Evolutionary conservation across 2,329 filamentous ascomycete genomes (phyloP), one percentile per base, ranked within the genome.

Genomic region (Sporothrix globosa): DNA sequence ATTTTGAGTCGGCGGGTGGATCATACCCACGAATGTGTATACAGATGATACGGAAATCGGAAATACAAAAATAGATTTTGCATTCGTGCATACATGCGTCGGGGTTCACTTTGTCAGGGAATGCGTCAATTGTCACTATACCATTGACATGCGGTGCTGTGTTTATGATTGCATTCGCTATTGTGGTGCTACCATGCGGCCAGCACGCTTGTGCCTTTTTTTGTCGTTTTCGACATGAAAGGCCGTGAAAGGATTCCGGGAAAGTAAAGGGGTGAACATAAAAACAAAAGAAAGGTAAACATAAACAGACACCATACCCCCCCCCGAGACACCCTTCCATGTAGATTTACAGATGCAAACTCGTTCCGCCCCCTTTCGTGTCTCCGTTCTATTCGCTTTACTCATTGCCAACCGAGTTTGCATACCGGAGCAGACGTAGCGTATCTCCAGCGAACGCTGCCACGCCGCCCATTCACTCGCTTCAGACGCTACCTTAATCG

Each of bases 321-420:
- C 48, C n/a, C 30, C 65, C 17, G 14, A 19, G 39, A 19, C 56
- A 27, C 39, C 10, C 46, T 24, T 41, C 34, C 65, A 3, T 39
- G 21, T 54, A 67, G n/a, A 54, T 54, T 54, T 67, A 67, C 65
- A 67, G 50, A 53, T 54, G 65, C 65, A 67, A 67, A 67, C 65
- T 54, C 50, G 17, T 30, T 14, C 19, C 46, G 39, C 24, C 19
- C 34, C 50, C 14, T 39, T 41, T 30, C 34, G 34, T 53, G 34
- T 67, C 39, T 46, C n/a, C 5, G n/a, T 27, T 27, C 6, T 17
- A 65, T n/a, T 34, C 61, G 50, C 61, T 46, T 46, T 5, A 11
- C 27, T 34, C 17, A 13, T 21, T 63, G 21, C 39, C 39, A 39
- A 44, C 39, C 17, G 61, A 65, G 44, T 65, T 65, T 65, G 61